phyloP scores from a whole-genome alignment of 345 rosid species.

The Brassica cretica region DNA sequence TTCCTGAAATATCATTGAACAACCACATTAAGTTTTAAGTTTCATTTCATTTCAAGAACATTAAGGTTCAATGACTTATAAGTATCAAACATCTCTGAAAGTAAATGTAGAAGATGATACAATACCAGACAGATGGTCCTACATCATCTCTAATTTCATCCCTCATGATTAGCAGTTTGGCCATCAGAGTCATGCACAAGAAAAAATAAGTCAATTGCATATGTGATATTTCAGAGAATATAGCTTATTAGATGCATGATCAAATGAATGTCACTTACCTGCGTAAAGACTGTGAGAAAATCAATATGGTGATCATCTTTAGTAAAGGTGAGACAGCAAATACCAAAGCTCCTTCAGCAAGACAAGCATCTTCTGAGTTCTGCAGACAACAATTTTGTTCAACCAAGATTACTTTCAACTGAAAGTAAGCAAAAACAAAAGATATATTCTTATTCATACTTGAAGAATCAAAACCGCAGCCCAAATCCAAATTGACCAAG shows the following conservation, averaged over 20 bases:
- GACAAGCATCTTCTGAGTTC: conserved; percentile 69
- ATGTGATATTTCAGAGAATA: neutral
- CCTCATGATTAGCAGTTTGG: too few relatives aligned
- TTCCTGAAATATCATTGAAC: too few relatives aligned
- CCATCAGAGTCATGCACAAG: too few relatives aligned
- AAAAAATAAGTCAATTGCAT: too few relatives aligned
- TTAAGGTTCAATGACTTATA: too few relatives aligned
- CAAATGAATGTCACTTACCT: neutral
- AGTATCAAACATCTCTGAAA: too few relatives aligned
- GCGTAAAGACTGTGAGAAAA: neutral
- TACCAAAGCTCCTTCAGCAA: conserved; percentile 56
- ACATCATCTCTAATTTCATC: too few relatives aligned
- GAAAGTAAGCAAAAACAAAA: neutral
- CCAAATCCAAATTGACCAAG: neutral
- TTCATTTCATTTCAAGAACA: too few relatives aligned
- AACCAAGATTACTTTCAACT: neutral
- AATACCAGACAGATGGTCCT: too few relatives aligned
- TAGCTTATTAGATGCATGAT: neutral
- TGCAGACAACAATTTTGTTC: conserved; percentile 36
- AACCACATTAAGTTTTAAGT: too few relatives aligned
- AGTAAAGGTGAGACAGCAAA: conserved; percentile 43
- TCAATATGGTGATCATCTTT: conserved; percentile 42
- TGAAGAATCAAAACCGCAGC: neutral
- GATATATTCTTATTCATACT: neutral
- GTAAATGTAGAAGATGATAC: too few relatives aligned